Percentiles rank a stretch among this genome's conserved stretches.
Conservation (phyloP, 352 stramenopile genomes). For the Discostella stelligera region DNA sequence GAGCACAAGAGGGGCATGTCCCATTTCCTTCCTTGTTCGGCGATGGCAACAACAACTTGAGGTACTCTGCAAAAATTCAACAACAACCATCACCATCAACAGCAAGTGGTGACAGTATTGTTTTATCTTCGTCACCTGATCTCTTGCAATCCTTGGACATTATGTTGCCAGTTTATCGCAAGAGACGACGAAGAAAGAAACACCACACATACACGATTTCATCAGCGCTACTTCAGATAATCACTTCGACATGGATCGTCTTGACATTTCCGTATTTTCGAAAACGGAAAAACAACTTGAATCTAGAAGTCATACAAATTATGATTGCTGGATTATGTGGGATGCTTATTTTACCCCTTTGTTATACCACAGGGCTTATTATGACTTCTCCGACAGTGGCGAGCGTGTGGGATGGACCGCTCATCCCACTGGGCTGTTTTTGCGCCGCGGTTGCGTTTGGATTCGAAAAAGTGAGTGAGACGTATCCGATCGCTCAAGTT, state of each 20-base stretch:
- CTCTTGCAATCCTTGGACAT: background rate
- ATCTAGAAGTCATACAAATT: conserved; percentile 34
- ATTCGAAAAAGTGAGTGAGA: conserved; percentile 32
- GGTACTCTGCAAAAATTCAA: background rate
- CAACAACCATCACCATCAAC: background rate
- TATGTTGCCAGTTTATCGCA: background rate
- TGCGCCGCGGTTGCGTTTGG: conserved; percentile 27
- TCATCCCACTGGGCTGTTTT: conserved; percentile 46
- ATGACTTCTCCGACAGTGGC: conserved; percentile 41
- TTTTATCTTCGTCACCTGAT: background rate
- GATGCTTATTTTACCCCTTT: conserved; percentile 34
- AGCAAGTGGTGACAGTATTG: conserved; percentile 24
- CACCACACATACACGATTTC: background rate
- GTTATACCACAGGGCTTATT: conserved; percentile 43
- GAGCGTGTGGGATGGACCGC: conserved; percentile 48
- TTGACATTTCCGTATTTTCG: conserved; percentile 12
- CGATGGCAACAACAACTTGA: background rate
- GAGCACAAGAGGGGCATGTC: conserved; percentile 27
- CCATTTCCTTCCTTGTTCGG: conserved; percentile 35
- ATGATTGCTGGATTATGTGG: conserved; percentile 25
- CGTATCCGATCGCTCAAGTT: conserved; percentile 27
- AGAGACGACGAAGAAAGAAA: background rate
- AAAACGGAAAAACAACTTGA: conserved; percentile 13
- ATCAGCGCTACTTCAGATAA: background rate
- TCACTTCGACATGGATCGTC: conserved; percentile 10